A percentile compares a stretch with the other conserved stretches of the same genome.
phyloP scores from a whole-genome alignment of 441 rosid species.

The Mallotus repandus region DNA sequence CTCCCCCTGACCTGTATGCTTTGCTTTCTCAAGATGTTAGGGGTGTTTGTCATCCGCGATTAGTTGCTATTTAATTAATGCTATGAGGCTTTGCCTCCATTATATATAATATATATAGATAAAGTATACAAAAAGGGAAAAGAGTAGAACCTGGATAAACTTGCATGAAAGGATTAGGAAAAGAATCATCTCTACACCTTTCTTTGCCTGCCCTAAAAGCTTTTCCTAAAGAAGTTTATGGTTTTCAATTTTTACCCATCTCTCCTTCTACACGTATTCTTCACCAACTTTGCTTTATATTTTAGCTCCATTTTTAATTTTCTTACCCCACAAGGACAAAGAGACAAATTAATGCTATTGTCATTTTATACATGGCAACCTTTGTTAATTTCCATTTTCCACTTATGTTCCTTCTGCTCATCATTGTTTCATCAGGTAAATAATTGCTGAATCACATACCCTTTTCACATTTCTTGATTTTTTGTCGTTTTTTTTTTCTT shows the following conservation, averaged over 20 bases:
- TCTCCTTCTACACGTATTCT: slow-evolving; percentile 49
- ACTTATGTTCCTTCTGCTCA: slow-evolving; percentile 33
- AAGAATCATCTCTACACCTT: slow-evolving; percentile 41
- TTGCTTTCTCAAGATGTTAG: too few relatives aligned
- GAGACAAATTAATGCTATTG: neutral
- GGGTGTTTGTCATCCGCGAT: too few relatives aligned
- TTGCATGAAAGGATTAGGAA: slow-evolving; percentile 44
- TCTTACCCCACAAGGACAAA: neutral
- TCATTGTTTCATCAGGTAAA: slow-evolving; percentile 46
- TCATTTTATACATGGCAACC: slow-evolving; percentile 30
- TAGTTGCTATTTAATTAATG: too few relatives aligned
- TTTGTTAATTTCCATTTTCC: slow-evolving; percentile 24
- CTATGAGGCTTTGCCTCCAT: too few relatives aligned
- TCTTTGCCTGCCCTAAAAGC: neutral
- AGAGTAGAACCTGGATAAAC: slow-evolving; percentile 19
- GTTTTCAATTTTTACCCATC: neutral
- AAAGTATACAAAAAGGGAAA: too few relatives aligned
- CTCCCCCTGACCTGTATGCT: too few relatives aligned
- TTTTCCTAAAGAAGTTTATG: neutral
- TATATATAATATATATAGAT: too few relatives aligned
- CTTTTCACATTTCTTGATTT: too few relatives aligned
- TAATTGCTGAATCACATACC: neutral
- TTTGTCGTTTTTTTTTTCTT: too few relatives aligned
- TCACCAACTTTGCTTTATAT: slow-evolving; percentile 32
- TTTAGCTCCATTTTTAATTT: slow-evolving; percentile 2